Evolutionary conservation across 2,329 filamentous ascomycete species (phyloP), one percentile per base, ranked within the genome.

Genomic region (Orbilia brochopaga): DNA sequence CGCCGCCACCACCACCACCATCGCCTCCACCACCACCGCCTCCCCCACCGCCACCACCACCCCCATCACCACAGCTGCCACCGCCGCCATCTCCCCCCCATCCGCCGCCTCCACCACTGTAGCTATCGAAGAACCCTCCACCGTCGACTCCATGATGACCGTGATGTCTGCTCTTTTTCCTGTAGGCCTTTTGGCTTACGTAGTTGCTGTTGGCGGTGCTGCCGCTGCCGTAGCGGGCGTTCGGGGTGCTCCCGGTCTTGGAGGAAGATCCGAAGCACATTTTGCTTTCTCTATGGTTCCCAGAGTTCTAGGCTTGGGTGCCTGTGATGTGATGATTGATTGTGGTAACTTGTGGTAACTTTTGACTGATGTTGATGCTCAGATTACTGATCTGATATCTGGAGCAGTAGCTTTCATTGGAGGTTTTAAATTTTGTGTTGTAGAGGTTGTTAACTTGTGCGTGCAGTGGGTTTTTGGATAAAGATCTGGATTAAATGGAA

Each of bases 261-360:
- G 55, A 57, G 7, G 58, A 54, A 11, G 67, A 72, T n/a, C 60
- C 67, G 60, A 72, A 72, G 60, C 67, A 72, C 67, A 72, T 72
- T 61, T 56, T 50, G 40, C 10, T 11, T 11, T 35, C 30, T 52
- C 30, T 13, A 4, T 44, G 35, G 40, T 15, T 35, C 13, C 30
- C 13, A 10, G 32, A 27, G 30, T 54, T 27, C n/a, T 2, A 8
- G 15, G 21, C 51, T 54, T 5, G 51, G 23, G 24, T 30, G 23
- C 17, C 60, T 21, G 13, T 40, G 15, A 56, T 4, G n/a, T 27
- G 30, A 51, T 19, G n/a, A 52, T 56, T 48, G 13, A n/a, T 24
- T n/a, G n/a, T n/a, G n/a, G n/a, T n/a, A n/a, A n/a, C n/a, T n/a
- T n/a, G n/a, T n/a, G n/a, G n/a, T n/a, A n/a, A n/a, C n/a, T n/a